phyloP scores from a whole-genome alignment of 495 filamentous ascomycete species.

The Neurospora pannonica region DNA sequence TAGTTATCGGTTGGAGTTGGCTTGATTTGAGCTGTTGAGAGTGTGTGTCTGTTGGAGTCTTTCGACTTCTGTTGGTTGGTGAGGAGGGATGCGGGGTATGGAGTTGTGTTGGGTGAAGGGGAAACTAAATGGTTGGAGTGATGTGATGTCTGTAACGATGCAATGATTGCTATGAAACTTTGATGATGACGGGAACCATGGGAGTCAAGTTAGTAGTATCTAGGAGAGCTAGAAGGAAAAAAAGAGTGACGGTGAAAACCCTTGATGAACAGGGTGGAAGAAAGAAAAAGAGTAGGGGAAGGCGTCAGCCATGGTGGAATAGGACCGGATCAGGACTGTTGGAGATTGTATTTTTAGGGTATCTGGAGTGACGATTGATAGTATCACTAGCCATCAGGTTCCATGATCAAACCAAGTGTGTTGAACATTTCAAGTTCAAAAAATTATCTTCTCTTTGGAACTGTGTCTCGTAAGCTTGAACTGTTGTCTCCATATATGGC shows the following conservation, averaged over 20 bases:
- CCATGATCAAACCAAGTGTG: background rate
- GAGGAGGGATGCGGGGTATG: background rate
- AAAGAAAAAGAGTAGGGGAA: background rate
- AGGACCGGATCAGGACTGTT: background rate
- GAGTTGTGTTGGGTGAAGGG: background rate
- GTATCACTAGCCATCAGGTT: background rate
- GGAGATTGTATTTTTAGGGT: background rate
- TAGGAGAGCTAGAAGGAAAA: background rate
- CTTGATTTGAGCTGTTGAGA: background rate
- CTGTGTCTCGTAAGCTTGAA: background rate
- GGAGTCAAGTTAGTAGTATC: background rate
- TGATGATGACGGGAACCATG: background rate
- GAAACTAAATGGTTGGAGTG: background rate
- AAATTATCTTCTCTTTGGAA: background rate
- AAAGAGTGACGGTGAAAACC: background rate
- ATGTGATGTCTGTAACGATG: background rate
- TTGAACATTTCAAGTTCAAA: background rate
- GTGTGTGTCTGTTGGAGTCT: background rate
- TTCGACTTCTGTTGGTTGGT: too few relatives aligned
- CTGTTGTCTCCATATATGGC: background rate
- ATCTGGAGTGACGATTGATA: background rate
- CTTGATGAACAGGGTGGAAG: background rate
- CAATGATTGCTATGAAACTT: background rate
- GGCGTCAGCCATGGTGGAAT: background rate
- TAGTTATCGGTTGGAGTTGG: conserved; percentile 68